A percentile compares a stretch with the other conserved stretches of the same genome.
Conservation (phyloP, 176 grass and related monocot genomes). For the Ensete ventricosum region DNA sequence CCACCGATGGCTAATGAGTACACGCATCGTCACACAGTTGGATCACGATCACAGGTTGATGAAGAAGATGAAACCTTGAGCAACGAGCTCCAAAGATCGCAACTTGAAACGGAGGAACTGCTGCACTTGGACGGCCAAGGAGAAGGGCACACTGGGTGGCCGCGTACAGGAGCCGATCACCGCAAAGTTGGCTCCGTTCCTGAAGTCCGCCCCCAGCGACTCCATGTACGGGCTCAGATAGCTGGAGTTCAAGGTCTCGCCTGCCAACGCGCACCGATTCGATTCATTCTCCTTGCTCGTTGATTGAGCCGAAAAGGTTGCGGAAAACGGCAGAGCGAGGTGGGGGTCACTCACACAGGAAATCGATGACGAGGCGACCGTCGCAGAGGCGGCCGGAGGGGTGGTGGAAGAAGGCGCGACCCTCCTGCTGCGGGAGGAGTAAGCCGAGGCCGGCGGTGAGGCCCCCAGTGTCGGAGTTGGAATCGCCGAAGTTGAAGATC, state of each 20-base stretch:
- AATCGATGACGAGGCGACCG: conserved; percentile 75
- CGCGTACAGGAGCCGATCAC: conserved; percentile 39
- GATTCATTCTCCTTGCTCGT: neutral
- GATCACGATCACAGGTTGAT: neutral
- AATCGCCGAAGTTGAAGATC: conserved; percentile 90
- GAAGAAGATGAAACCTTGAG: conserved; percentile 21
- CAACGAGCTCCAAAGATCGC: conserved; percentile 61
- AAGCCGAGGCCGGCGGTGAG: conserved; percentile 37
- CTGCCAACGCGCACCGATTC: conserved; percentile 16
- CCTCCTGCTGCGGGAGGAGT: conserved; percentile 36
- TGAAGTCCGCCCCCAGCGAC: conserved; percentile 64
- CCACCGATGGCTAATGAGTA: neutral
- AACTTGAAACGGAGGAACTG: conserved; percentile 68
- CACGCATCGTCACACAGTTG: neutral
- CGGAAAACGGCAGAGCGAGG: no score
- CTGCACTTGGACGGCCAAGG: conserved; percentile 54
- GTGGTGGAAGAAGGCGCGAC: conserved; percentile 56
- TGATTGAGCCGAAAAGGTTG: neutral
- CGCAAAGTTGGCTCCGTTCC: conserved; percentile 75
- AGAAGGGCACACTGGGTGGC: conserved; percentile 41
- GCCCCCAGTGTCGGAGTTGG: conserved; percentile 71
- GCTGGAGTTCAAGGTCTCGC: conserved; percentile 69
- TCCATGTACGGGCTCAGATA: conserved; percentile 76
- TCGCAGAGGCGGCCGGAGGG: conserved; percentile 71
- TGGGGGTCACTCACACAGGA: conserved; percentile 49